A percentile compares a stretch with the other conserved stretches of the same genome.
Evolutionary conservation across 345 rosid species (phyloP).

Genomic region (Linum trigynum): DNA sequence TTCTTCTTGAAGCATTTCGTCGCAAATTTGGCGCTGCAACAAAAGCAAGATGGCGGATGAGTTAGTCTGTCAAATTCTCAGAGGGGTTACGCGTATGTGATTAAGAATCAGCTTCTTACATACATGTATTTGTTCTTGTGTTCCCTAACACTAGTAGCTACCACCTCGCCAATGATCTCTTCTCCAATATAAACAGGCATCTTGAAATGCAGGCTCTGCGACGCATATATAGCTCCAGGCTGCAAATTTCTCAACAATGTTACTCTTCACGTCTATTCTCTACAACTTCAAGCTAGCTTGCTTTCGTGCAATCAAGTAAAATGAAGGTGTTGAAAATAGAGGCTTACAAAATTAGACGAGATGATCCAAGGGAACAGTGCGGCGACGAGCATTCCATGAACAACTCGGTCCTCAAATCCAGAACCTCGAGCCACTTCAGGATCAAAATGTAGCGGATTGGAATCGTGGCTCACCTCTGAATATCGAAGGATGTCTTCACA

Average conservation of each 20-base stretch:
- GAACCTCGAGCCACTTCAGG: conserved; percentile 41
- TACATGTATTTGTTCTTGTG: conserved; percentile 54
- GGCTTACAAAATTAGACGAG: conserved; percentile 66
- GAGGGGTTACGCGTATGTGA: background rate
- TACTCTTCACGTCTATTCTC: background rate
- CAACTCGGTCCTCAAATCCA: conserved; percentile 59
- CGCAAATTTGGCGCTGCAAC: conserved; percentile 54
- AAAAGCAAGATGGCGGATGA: conserved; percentile 1
- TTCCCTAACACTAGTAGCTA: conserved; percentile 45
- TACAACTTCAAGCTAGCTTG: background rate
- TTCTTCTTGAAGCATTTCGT: conserved; percentile 76
- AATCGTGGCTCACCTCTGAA: conserved; percentile 67
- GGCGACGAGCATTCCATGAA: conserved; percentile 90
- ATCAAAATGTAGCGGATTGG: conserved; percentile 74
- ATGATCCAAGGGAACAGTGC: conserved; percentile 72
- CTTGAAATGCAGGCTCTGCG: conserved; percentile 71
- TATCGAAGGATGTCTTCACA: conserved; percentile 53
- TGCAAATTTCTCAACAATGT: conserved; percentile 12
- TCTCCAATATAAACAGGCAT: conserved; percentile 69
- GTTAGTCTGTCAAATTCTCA: too few species aligned
- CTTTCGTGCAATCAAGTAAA: background rate
- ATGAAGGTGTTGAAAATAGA: background rate
- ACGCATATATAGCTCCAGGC: conserved; percentile 84
- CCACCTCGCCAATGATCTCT: conserved; percentile 44
- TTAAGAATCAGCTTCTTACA: conserved; percentile 13